phyloP scores from a whole-genome alignment of 2,329 filamentous ascomycete genomes.

The Pseudofabraea citricarpa region DNA sequence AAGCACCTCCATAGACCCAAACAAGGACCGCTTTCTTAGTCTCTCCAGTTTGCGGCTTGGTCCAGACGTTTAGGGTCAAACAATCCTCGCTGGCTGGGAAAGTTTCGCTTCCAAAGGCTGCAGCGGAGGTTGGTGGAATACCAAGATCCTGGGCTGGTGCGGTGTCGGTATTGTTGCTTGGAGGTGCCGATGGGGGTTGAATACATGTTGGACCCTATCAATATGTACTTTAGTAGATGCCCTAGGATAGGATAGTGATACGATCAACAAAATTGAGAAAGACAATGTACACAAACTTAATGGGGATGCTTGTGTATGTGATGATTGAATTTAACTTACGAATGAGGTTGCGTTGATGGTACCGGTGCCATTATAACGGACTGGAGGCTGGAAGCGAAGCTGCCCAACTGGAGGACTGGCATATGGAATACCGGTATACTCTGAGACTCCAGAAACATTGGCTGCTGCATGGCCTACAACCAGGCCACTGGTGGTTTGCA shows the following conservation, averaged over 20 bases:
- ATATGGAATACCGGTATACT: constrained; percentile 33
- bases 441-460: constrained; percentile 8
- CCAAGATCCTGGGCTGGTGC: too few relatives aligned
- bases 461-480: constrained; percentile 11
- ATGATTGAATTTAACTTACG: too few relatives aligned
- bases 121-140: too few relatives aligned
- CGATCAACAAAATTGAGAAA: too few relatives aligned
- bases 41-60: constrained; percentile 19
- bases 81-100: constrained; percentile 25
- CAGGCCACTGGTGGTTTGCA: constrained; percentile 8
- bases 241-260: too few relatives aligned
- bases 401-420: constrained; percentile 30
- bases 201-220: too few relatives aligned
- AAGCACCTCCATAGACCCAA: constrained; percentile 37
- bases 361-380: constrained; percentile 4
- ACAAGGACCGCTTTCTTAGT: constrained; percentile 33
- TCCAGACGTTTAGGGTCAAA: constrained; percentile 29
- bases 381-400: constrained; percentile 28
- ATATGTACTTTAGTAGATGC: too few relatives aligned
- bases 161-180: too few relatives aligned
- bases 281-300: too few relatives aligned
- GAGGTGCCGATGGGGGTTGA: too few relatives aligned
- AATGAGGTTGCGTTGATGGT: constrained; percentile 4
- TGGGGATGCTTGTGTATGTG: too few relatives aligned
- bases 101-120: too few relatives aligned